Conservation (phyloP, 2,329 filamentous ascomycete species). For the Fusarium veterinarium region DNA sequence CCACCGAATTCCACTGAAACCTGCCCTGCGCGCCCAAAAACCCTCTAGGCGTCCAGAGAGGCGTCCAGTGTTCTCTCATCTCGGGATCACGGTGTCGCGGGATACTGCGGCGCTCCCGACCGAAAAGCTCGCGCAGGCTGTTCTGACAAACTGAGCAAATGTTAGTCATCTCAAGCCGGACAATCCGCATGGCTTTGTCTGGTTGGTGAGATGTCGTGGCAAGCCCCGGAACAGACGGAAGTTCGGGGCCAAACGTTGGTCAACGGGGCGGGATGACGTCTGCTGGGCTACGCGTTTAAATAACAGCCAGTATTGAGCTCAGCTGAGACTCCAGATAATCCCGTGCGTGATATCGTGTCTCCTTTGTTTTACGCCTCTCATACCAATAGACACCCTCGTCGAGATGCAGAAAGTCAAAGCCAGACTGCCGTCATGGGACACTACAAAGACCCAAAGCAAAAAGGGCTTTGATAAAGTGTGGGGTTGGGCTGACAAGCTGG, state of each 20-base stretch:
- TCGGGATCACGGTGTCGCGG: background rate
- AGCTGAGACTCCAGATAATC: background rate
- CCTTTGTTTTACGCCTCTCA: accelerated
- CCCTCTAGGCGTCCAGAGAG: background rate
- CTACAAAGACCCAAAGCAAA: conserved; percentile 66
- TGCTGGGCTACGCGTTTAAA: conserved; percentile 8
- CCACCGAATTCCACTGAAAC: background rate
- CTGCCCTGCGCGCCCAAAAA: background rate
- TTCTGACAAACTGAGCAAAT: background rate
- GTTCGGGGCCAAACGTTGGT: background rate
- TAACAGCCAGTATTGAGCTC: background rate
- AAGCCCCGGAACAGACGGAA: conserved; percentile 12
- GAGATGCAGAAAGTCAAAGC: conserved; percentile 51
- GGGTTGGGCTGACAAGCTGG: conserved; percentile 62
- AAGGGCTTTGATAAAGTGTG: conserved; percentile 81
- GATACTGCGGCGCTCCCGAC: background rate
- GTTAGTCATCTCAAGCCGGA: conserved; percentile 5
- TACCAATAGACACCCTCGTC: accelerated
- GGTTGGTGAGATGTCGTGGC: conserved; percentile 2
- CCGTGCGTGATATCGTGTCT: background rate
- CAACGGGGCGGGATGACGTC: conserved; percentile 17
- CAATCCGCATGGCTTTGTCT: background rate
- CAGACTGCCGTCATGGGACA: conserved; percentile 61
- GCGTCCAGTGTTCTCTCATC: background rate
- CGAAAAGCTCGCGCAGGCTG: background rate